Conservation (phyloP, 129 eudicot species). For the Heracleum sosnowskyi region DNA sequence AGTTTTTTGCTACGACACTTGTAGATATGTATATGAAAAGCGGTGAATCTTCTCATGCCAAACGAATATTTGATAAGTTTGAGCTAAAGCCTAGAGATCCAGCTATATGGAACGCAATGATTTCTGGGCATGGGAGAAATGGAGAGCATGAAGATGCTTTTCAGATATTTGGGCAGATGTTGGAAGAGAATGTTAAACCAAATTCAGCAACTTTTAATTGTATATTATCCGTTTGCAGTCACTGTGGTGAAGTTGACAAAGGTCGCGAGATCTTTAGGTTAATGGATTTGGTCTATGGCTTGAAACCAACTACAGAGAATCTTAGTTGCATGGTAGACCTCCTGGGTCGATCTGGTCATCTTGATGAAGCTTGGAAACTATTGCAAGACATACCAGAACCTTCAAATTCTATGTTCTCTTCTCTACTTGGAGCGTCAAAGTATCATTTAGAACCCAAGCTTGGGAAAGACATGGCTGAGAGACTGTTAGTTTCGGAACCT, state of each 20-base stretch:
- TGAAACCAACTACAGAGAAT: conserved; percentile 39
- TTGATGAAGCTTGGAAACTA: conserved; percentile 56
- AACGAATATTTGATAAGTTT: conserved; percentile 42
- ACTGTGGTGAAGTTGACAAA: conserved; percentile 46
- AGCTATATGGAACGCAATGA: conserved; percentile 87
- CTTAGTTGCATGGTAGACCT: conserved; percentile 57
- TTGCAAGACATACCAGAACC: conserved; percentile 37
- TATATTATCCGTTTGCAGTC: conserved; percentile 71
- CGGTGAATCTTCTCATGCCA: conserved; percentile 40
- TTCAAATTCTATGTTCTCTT: conserved; percentile 45
- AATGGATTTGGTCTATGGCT: conserved; percentile 43
- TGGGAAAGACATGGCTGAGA: conserved; percentile 57
- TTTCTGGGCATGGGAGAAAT: conserved; percentile 78
- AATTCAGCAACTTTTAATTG: conserved; percentile 52
- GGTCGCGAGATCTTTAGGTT: conserved; percentile 46
- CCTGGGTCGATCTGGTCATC: conserved; percentile 59
- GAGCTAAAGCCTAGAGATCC: conserved; percentile 47
- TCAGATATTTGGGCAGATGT: conserved; percentile 55
- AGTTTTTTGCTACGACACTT: conserved; percentile 54
- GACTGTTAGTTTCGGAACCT: conserved; percentile 48
- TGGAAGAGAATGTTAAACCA: conserved; percentile 39
- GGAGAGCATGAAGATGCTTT: conserved; percentile 60
- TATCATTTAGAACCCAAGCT: conserved; percentile 40
- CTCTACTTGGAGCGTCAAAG: conserved; percentile 63
- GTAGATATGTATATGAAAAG: conserved; percentile 86